Evolutionary conservation across 345 rosid species (phyloP).

Genomic region (Lepidium aucheri): DNA sequence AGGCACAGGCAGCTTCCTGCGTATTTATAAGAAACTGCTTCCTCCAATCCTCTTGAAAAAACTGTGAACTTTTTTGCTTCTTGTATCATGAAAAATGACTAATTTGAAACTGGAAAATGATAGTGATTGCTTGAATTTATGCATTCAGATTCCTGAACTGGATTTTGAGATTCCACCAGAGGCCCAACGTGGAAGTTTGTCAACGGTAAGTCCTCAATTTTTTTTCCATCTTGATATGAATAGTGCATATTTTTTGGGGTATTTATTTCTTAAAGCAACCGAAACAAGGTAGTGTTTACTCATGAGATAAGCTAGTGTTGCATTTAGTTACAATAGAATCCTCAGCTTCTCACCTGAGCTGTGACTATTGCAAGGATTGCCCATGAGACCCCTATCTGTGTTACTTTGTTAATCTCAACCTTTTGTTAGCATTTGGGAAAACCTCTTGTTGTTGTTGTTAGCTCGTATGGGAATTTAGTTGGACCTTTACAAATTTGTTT

Average conservation of each 20-base stretch:
- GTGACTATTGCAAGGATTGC: neutral
- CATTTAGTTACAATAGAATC: neutral
- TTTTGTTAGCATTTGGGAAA: too few species aligned
- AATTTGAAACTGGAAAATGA: neutral
- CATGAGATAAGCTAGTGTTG: neutral
- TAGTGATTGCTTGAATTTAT: neutral
- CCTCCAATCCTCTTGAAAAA: neutral
- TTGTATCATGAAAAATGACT: neutral
- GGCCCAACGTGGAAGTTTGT: constrained; percentile 89
- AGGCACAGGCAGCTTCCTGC: neutral
- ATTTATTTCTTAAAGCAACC: neutral
- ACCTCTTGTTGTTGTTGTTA: neutral
- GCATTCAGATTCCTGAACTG: constrained; percentile 73
- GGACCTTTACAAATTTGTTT: neutral
- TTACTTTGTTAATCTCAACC: too few species aligned
- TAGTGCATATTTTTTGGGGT: neutral
- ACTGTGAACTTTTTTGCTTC: neutral
- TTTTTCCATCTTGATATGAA: neutral
- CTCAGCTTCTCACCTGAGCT: neutral
- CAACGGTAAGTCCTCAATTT: constrained; percentile 49
- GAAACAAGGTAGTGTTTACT: neutral
- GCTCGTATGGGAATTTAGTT: neutral
- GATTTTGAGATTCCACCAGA: constrained; percentile 95
- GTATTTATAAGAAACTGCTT: neutral
- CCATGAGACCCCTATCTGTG: neutral